phyloP scores from a whole-genome alignment of 106 monocot genomes.

The Agapanthus africanus region DNA sequence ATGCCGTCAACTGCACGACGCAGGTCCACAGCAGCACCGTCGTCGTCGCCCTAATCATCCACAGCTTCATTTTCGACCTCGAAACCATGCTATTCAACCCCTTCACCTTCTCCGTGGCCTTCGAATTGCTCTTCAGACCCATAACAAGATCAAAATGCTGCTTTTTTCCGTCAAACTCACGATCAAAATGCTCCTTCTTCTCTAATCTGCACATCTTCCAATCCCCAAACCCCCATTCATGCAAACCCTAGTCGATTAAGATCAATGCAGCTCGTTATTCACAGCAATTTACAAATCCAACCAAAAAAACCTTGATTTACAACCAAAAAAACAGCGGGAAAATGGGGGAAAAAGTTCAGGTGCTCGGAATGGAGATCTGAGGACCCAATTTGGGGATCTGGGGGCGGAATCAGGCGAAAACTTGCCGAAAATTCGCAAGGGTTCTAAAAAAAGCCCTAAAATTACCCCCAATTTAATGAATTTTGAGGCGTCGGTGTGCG shows the following conservation, averaged over 20 bases:
- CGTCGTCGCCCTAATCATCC: slow-evolving; percentile 64
- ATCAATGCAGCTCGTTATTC: slow-evolving; percentile 2
- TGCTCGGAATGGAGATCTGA: neutral
- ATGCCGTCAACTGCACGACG: slow-evolving; percentile 74
- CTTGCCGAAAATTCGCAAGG: neutral
- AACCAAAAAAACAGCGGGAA: neutral
- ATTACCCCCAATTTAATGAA: neutral
- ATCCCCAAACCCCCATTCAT: slow-evolving; percentile 6
- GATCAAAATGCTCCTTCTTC: slow-evolving; percentile 11
- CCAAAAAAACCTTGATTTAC: neutral
- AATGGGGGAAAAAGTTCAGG: neutral
- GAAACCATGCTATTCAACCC: slow-evolving; percentile 19
- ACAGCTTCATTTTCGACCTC: slow-evolving; percentile 63
- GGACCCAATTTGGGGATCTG: no score
- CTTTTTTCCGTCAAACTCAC: no score
- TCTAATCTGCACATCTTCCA: no score
- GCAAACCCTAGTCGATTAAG: slow-evolving; percentile 6
- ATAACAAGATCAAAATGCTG: neutral
- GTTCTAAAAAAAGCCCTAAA: neutral
- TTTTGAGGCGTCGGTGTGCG: slow-evolving; percentile 11
- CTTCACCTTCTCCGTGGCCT: slow-evolving; percentile 14
- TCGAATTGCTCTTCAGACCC: slow-evolving; percentile 20
- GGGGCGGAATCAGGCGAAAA: neutral
- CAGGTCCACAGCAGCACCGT: slow-evolving; percentile 80
- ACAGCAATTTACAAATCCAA: neutral